Conservation (phyloP, 805 yeast species). For the Pichia nakasei region DNA sequence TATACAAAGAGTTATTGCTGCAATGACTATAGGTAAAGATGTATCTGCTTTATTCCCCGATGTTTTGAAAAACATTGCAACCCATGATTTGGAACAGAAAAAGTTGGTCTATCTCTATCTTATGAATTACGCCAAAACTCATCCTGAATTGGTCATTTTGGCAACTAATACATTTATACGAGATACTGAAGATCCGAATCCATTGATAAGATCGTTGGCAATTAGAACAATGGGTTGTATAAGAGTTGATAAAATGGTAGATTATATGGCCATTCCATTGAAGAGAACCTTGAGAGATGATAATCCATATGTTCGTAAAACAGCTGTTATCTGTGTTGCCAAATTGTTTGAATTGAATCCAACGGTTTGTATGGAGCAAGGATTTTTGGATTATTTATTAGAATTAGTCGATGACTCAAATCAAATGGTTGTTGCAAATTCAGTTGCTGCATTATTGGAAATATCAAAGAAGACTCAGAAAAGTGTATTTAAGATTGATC, state of each 20-base stretch:
- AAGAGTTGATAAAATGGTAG: conserved; percentile 89
- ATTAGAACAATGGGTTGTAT: conserved; percentile 98
- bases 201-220: conserved; percentile 90
- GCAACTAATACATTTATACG: conserved; percentile 95
- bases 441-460: conserved; percentile 78
- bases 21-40: conserved; percentile 97
- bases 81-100: conserved; percentile 93
- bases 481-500: conserved; percentile 29
- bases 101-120: conserved; percentile 88
- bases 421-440: conserved; percentile 96
- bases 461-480: conserved; percentile 33
- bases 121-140: conserved; percentile 95
- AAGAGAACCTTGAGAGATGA: conserved; percentile 81
- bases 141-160: conserved; percentile 90
- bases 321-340: conserved; percentile 96
- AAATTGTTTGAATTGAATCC: conserved; percentile 83
- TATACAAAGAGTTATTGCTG: conserved; percentile 91
- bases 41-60: conserved; percentile 93
- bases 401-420: conserved; percentile 73
- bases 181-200: conserved; percentile 95
- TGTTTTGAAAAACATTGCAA: conserved; percentile 91
- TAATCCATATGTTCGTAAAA: conserved; percentile 94
- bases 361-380: conserved; percentile 74
- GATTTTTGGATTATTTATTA: conserved; percentile 64
- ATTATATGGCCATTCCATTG: conserved; percentile 86